Conservation (phyloP, 495 filamentous ascomycete species). For the Amniculicola lignicola region DNA sequence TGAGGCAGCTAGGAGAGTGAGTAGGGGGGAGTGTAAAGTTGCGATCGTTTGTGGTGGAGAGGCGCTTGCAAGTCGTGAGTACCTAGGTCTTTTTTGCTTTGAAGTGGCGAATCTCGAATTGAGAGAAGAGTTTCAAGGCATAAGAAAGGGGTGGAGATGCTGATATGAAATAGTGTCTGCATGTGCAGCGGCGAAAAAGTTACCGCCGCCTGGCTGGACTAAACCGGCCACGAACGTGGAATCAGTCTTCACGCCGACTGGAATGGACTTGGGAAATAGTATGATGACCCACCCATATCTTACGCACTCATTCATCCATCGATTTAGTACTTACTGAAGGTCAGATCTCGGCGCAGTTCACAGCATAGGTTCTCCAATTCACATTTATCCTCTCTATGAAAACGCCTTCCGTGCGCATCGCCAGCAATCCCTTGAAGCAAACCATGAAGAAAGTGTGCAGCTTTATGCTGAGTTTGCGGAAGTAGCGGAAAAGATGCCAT, state of each 20-base stretch:
- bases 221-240: conserved; percentile 39
- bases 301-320: too few species aligned
- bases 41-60: conserved; percentile 56
- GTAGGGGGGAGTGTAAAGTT: conserved; percentile 47
- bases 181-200: conserved; percentile 36
- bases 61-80: conserved; percentile 52
- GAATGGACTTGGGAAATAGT: conserved; percentile 39
- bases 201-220: conserved; percentile 53
- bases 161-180: conserved; percentile 35
- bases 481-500: conserved; percentile 46
- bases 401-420: conserved; percentile 52
- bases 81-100: neutral
- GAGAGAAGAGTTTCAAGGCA: too few species aligned
- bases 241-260: conserved; percentile 41
- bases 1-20: conserved; percentile 52
- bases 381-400: conserved; percentile 56
- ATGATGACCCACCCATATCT: conserved; percentile 30
- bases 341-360: conserved; percentile 47
- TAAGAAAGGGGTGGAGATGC: too few species aligned
- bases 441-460: conserved; percentile 48
- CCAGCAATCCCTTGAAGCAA: conserved; percentile 48
- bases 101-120: too few species aligned
- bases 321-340: conserved; percentile 1
- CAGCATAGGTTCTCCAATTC: conserved; percentile 51
- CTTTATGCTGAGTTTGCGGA: conserved; percentile 52